Evolutionary conservation across 2,329 filamentous ascomycete genomes (phyloP).

Genomic region (Zymoseptoria brevis): DNA sequence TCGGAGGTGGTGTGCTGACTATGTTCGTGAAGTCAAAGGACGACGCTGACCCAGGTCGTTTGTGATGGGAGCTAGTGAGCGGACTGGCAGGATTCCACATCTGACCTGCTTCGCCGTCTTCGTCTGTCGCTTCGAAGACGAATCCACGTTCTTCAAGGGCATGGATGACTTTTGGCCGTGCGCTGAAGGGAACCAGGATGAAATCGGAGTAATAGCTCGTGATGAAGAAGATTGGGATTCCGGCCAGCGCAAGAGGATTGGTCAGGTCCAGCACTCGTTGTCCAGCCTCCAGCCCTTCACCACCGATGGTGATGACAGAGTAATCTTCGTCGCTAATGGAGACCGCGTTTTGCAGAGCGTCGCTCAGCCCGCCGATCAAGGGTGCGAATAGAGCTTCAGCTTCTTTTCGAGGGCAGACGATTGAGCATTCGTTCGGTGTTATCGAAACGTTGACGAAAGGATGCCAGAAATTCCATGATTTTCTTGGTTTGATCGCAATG

Average conservation of each 20-base stretch:
- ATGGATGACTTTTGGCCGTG: constrained; percentile 64
- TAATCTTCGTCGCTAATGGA: constrained; percentile 77
- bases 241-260: constrained; percentile 79
- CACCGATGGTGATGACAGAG: constrained; percentile 81
- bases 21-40: constrained; percentile 31
- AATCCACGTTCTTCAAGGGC: constrained; percentile 75
- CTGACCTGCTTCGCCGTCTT: constrained; percentile 38
- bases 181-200: constrained; percentile 76
- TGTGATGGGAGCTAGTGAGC: constrained; percentile 49
- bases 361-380: constrained; percentile 56
- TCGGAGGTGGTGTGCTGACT: constrained; percentile 67
- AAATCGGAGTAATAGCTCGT: constrained; percentile 98
- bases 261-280: constrained; percentile 87
- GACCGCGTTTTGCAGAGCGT: constrained; percentile 39
- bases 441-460: constrained; percentile 89
- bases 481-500: constrained; percentile 28
- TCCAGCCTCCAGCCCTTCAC: constrained; percentile 82
- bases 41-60: constrained; percentile 38
- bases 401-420: constrained; percentile 75
- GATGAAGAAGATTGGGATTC: constrained; percentile 96
- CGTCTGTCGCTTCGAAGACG: constrained; percentile 62
- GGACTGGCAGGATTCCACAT: constrained; percentile 42
- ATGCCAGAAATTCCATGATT: constrained; percentile 49
- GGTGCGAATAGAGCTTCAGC: constrained; percentile 69
- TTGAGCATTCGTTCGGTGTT: constrained; percentile 84